Percentiles rank a stretch among this genome's conserved stretches.
Evolutionary conservation across 2,329 filamentous ascomycete genomes (phyloP).

Genomic region (Fusarium liriodendri): DNA sequence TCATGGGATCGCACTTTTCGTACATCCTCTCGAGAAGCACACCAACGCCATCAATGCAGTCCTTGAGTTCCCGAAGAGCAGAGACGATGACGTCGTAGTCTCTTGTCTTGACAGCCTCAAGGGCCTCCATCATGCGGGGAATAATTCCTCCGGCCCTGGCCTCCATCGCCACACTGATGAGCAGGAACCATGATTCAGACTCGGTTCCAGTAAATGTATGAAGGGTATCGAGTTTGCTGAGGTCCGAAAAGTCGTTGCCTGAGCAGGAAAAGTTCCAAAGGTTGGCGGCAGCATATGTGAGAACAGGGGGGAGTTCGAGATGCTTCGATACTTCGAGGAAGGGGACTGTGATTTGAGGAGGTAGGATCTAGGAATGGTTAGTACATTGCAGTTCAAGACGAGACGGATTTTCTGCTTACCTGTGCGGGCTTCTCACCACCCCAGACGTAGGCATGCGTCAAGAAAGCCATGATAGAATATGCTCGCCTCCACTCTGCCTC

Average conservation of each 20-base stretch:
- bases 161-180: conserved; percentile 91
- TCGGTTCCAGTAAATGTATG: conserved; percentile 89
- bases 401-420: conserved; percentile 54
- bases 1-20: conserved; percentile 85
- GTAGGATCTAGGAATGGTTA: conserved; percentile 65
- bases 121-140: conserved; percentile 80
- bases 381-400: background rate
- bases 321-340: conserved; percentile 77
- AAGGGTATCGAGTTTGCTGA: conserved; percentile 77
- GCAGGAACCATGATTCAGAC: conserved; percentile 95
- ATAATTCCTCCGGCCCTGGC: conserved; percentile 80
- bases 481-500: conserved; percentile 84
- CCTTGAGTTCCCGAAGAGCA: conserved; percentile 73
- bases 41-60: conserved; percentile 76
- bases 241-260: conserved; percentile 65
- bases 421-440: conserved; percentile 80
- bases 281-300: conserved; percentile 88
- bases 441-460: conserved; percentile 92
- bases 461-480: conserved; percentile 81
- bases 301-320: conserved; percentile 85
- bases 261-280: conserved; percentile 87
- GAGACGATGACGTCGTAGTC: conserved; percentile 71
- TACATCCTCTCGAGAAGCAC: conserved; percentile 83
- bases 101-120: conserved; percentile 72
- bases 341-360: conserved; percentile 81